These are phyloP conservation scores for Sporisorium iseilematis-ciliati DNA, from an alignment of 1,284 basidiomycete species.

Conservation along the genomic window DNA sequence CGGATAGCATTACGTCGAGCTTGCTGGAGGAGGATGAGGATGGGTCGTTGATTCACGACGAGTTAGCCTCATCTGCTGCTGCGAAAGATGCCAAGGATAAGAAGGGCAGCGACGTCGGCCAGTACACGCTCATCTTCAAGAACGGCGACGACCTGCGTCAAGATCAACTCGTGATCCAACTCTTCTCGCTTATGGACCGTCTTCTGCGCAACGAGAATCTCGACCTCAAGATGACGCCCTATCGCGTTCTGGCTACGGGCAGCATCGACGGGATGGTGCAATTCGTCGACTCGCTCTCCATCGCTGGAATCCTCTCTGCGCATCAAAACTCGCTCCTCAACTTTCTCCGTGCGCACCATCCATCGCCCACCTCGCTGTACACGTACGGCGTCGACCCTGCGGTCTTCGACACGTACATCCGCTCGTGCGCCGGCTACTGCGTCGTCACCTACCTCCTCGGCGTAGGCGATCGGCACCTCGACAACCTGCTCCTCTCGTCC, in stretches of 20 bases:
- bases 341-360: slow-evolving; percentile 85
- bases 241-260: slow-evolving; percentile 93
- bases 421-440: slow-evolving; percentile 98
- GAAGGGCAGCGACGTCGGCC: slow-evolving; percentile 10
- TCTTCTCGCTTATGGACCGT: slow-evolving; percentile 97
- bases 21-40: slow-evolving; percentile 25
- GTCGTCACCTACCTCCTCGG: slow-evolving; percentile 97
- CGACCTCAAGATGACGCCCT: slow-evolving; percentile 91
- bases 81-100: slow-evolving; percentile 10
- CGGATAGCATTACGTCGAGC: slow-evolving; percentile 44
- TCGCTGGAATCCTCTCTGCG: slow-evolving; percentile 86
- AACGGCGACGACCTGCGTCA: slow-evolving; percentile 98
- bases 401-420: slow-evolving; percentile 94
- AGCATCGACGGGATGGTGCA: slow-evolving; percentile 94
- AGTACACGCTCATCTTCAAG: slow-evolving; percentile 95
- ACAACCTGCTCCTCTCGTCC: slow-evolving; percentile 91
- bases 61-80: background rate
- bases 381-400: slow-evolving; percentile 90
- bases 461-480: slow-evolving; percentile 96
- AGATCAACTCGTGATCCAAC: slow-evolving; percentile 95
- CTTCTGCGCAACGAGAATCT: slow-evolving; percentile 93
- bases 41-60: slow-evolving; percentile 19
- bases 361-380: slow-evolving; percentile 90
- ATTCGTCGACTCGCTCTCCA: slow-evolving; percentile 93
- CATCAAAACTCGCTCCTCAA: slow-evolving; percentile 82